These are phyloP conservation scores for Candida broadrunensis DNA, from an alignment of 805 yeast genomes.

Conservation along the genomic window DNA sequence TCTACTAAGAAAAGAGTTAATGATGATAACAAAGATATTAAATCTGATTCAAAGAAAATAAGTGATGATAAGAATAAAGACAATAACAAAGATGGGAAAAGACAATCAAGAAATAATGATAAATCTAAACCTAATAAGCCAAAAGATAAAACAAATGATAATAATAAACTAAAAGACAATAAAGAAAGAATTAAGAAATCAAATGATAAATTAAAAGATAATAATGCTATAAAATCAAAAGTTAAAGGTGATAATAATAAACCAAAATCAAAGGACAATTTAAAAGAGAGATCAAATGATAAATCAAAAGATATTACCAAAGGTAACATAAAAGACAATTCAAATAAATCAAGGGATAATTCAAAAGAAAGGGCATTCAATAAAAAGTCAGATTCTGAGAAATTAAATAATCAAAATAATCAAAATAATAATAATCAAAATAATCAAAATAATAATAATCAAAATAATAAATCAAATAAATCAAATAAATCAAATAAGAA, in stretches of 20 bases:
- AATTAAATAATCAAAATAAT: no score
- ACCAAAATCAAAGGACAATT: neutral
- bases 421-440: no score
- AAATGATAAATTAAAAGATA: neutral
- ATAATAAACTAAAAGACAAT: neutral
- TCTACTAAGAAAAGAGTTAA: no score
- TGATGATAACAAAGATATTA: no score
- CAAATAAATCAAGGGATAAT: neutral
- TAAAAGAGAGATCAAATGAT: neutral
- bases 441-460: no score
- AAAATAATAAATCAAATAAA: no score
- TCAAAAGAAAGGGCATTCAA: neutral
- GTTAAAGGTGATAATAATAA: neutral
- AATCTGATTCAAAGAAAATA: no score
- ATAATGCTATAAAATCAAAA: neutral
- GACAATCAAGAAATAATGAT: neutral
- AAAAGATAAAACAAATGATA: neutral
- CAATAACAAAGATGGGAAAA: no score
- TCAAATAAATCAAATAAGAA: no score
- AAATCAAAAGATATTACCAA: neutral
- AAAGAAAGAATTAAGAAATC: neutral
- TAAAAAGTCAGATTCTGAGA: no score
- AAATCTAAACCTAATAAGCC: neutral
- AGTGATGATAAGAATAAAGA: no score
- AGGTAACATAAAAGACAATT: neutral